phyloP scores from a whole-genome alignment of 352 stramenopile species.

The Globisporangium paddicum region DNA sequence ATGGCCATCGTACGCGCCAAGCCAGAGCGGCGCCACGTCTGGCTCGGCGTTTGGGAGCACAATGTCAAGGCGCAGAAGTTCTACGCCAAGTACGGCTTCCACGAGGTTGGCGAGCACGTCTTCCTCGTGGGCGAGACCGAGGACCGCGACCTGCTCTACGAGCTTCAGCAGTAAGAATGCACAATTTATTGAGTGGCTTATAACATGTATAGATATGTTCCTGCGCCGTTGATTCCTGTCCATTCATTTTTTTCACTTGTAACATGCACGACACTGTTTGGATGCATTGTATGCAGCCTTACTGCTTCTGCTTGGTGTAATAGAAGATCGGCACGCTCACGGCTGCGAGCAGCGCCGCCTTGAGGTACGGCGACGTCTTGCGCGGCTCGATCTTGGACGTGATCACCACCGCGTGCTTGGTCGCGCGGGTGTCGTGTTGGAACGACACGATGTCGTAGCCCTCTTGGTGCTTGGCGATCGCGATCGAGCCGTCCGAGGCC shows the following conservation, averaged over 20 bases:
- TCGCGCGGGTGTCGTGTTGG: constrained; percentile 26
- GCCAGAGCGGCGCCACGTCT: constrained; percentile 13
- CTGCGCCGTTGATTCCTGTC: too few species aligned
- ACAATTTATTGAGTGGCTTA: not conserved
- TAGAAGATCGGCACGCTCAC: constrained; percentile 10
- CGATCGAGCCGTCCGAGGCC: constrained; percentile 55
- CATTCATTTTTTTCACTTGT: not conserved
- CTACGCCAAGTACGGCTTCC: constrained; percentile 30
- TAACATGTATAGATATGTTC: not conserved
- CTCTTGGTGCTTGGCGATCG: constrained; percentile 31
- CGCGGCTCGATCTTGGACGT: constrained; percentile 24
- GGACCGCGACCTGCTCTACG: constrained; percentile 20
- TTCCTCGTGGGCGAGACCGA: constrained; percentile 17
- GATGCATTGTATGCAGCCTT: not conserved
- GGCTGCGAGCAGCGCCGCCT: constrained; percentile 9
- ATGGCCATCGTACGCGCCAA: constrained; percentile 20
- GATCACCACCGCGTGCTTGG: constrained; percentile 34
- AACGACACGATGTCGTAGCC: constrained; percentile 56
- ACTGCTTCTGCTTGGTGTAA: constrained; percentile 2
- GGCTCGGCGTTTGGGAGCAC: constrained; percentile 31
- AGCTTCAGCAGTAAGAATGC: constrained; percentile 7
- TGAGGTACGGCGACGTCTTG: constrained; percentile 13
- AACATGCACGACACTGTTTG: not conserved
- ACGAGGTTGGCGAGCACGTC: constrained; percentile 22
- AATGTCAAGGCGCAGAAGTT: constrained; percentile 29